Percentiles rank a stretch among this genome's conserved stretches.
These are phyloP conservation scores for Alternaria longipes DNA, from an alignment of 2,329 filamentous ascomycete genomes.

Conservation along the genomic window DNA sequence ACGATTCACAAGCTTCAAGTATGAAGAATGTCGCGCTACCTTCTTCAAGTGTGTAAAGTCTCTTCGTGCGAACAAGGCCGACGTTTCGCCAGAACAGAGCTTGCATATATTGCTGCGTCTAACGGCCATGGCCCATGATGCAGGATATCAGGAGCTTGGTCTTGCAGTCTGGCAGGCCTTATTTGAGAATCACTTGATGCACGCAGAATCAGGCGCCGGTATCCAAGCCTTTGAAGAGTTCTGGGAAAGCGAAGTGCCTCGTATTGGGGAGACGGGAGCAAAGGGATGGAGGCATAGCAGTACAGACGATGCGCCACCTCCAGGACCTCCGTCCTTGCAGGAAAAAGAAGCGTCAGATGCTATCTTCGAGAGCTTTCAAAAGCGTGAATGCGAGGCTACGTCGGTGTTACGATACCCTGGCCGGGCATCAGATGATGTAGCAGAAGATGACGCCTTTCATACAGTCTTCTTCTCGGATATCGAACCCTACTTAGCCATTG, in stretches of 20 bases:
- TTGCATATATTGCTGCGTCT: constrained; percentile 78
- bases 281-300: constrained; percentile 73
- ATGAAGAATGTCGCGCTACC: constrained; percentile 69
- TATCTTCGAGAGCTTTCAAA: constrained; percentile 38
- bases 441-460: constrained; percentile 82
- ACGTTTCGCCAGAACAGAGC: constrained; percentile 30
- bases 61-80: constrained; percentile 22
- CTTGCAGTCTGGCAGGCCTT: constrained; percentile 84
- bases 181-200: constrained; percentile 75
- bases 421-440: constrained; percentile 76
- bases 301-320: constrained; percentile 23
- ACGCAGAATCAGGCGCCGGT: constrained; percentile 60
- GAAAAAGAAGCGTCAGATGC: constrained; percentile 18
- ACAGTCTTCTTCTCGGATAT: constrained; percentile 84
- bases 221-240: constrained; percentile 70
- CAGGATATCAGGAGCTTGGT: constrained; percentile 80
- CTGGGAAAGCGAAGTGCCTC: constrained; percentile 84
- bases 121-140: constrained; percentile 77
- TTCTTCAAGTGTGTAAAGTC: constrained; percentile 67
- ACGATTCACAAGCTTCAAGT: constrained; percentile 71
- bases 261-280: constrained; percentile 78
- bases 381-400: constrained; percentile 63
- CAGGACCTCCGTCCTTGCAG: constrained; percentile 10
- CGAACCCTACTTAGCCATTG: constrained; percentile 65
- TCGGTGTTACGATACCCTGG: constrained; percentile 69